Percentiles rank a stretch among this genome's conserved stretches.
These are phyloP conservation scores for Penicillium waksmanii DNA, from an alignment of 495 filamentous ascomycete species.

Conservation along the genomic window DNA sequence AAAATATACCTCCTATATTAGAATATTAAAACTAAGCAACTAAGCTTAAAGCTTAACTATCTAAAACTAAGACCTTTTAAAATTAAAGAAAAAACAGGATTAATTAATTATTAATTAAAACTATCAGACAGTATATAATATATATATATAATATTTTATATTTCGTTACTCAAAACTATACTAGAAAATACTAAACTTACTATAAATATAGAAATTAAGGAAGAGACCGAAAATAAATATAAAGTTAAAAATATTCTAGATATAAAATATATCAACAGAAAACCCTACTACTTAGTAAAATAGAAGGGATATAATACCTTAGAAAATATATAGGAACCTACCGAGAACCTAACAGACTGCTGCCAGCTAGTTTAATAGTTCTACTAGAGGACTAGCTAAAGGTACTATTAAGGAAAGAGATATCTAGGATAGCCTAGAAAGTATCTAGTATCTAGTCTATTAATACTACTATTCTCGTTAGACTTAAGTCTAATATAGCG, in stretches of 20 bases:
- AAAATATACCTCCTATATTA: slow-evolving; percentile 7
- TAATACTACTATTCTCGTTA: background rate
- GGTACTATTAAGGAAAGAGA: background rate
- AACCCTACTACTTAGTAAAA: slow-evolving; percentile 8
- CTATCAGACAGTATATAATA: slow-evolving; percentile 8
- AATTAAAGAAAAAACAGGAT: slow-evolving; percentile 17
- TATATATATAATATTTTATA: slow-evolving; percentile 14
- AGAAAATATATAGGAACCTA: slow-evolving; percentile 18
- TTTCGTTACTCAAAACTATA: background rate
- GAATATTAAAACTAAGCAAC: slow-evolving; percentile 13
- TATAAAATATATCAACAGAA: background rate
- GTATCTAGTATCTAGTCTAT: background rate
- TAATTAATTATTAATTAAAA: slow-evolving; percentile 14
- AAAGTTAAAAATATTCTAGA: slow-evolving; percentile 10
- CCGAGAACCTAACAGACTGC: slow-evolving; percentile 5
- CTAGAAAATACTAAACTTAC: slow-evolving; percentile 8
- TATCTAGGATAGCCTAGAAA: too few relatives aligned
- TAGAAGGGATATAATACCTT: slow-evolving; percentile 13
- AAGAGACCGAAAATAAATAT: slow-evolving; percentile 12
- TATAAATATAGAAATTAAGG: slow-evolving; percentile 10
- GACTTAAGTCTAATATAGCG: background rate
- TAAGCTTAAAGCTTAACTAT: slow-evolving; percentile 13
- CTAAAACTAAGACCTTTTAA: slow-evolving; percentile 13
- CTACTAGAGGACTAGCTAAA: background rate
- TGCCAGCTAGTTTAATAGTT: slow-evolving; percentile 11